Percentiles rank a stretch among this genome's conserved stretches.
These are phyloP conservation scores for Porodaedalea pini DNA, from an alignment of 1,284 basidiomycete species.

Conservation along the genomic window DNA sequence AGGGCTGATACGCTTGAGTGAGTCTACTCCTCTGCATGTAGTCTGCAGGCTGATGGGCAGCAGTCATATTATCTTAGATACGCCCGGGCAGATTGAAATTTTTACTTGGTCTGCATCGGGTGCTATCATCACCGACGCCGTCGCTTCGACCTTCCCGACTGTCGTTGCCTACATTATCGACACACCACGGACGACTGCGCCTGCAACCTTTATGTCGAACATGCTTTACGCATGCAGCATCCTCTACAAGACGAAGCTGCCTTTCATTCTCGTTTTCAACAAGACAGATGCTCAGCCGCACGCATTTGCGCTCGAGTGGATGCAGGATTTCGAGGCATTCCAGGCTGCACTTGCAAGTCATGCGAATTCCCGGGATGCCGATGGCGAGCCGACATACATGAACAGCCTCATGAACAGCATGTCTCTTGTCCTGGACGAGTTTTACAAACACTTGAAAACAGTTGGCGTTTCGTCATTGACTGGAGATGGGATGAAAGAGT, in stretches of 20 bases:
- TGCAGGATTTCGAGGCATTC: conserved; percentile 94
- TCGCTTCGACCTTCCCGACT: conserved; percentile 89
- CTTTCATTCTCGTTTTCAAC: conserved; percentile 98
- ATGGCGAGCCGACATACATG: conserved; percentile 96
- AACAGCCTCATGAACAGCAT: conserved; percentile 99
- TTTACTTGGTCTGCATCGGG: conserved; percentile 99
- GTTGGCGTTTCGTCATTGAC: conserved; percentile 97
- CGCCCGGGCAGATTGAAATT: conserved; percentile 99
- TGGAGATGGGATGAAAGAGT: conserved; percentile 87
- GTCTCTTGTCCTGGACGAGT: conserved; percentile 97
- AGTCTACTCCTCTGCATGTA: conserved; percentile 31
- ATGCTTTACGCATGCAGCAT: conserved; percentile 99
- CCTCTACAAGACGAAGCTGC: conserved; percentile 96
- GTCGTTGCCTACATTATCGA: conserved; percentile 98
- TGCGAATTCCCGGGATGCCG: conserved; percentile 64
- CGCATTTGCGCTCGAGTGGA: conserved; percentile 95
- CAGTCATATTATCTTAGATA: conserved; percentile 93
- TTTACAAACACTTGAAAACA: conserved; percentile 94
- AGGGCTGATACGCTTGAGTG: conserved; percentile 85
- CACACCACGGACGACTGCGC: conserved; percentile 91
- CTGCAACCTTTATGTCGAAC: conserved; percentile 99
- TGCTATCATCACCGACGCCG: conserved; percentile 97
- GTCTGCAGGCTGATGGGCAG: not conserved
- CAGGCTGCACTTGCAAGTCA: conserved; percentile 70
- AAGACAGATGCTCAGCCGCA: conserved; percentile 92